These are phyloP conservation scores for Cladosporium sp. DNA, from an alignment of 2,329 filamentous ascomycete species.

Conservation along the genomic window DNA sequence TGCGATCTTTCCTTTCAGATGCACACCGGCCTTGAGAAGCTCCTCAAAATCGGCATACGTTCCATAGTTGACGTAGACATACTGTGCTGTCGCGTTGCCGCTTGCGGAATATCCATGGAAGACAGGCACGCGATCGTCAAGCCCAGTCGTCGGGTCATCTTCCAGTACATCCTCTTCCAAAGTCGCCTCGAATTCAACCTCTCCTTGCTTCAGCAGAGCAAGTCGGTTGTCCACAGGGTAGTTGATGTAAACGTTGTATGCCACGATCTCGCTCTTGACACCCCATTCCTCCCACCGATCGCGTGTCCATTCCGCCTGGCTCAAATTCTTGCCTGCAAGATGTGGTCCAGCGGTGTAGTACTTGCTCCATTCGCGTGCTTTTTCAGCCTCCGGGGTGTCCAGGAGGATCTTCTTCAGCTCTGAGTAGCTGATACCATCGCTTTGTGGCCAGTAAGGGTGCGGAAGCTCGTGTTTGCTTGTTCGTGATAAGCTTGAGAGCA, in stretches of 20 bases:
- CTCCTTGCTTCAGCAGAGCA: conserved; percentile 38
- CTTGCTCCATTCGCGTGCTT: conserved; percentile 46
- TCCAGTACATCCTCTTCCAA: conserved; percentile 80
- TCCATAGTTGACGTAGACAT: conserved; percentile 89
- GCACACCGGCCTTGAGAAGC: conserved; percentile 68
- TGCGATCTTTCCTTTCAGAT: conserved; percentile 78
- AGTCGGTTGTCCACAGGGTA: conserved; percentile 47
- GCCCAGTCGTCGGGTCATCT: conserved; percentile 73
- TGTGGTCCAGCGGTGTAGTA: conserved; percentile 51
- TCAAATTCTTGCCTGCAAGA: conserved; percentile 49
- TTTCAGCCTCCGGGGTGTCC: conserved; percentile 50
- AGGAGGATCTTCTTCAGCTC: conserved; percentile 53
- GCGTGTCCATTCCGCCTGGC: conserved; percentile 49
- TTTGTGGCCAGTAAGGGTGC: conserved; percentile 37
- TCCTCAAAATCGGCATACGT: conserved; percentile 84
- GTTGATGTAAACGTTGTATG: conserved; percentile 50
- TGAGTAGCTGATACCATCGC: conserved; percentile 48
- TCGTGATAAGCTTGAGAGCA: conserved; percentile 6
- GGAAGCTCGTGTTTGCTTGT: conserved; percentile 26
- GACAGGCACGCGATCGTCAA: conserved; percentile 71
- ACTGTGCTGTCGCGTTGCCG: conserved; percentile 84
- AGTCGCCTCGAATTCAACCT: conserved; percentile 51
- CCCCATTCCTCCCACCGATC: conserved; percentile 48
- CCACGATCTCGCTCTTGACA: conserved; percentile 41
- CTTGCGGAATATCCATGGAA: conserved; percentile 95